Evolutionary conservation across 2,329 filamentous ascomycete species (phyloP).

Genomic region (Apiospora koreana): DNA sequence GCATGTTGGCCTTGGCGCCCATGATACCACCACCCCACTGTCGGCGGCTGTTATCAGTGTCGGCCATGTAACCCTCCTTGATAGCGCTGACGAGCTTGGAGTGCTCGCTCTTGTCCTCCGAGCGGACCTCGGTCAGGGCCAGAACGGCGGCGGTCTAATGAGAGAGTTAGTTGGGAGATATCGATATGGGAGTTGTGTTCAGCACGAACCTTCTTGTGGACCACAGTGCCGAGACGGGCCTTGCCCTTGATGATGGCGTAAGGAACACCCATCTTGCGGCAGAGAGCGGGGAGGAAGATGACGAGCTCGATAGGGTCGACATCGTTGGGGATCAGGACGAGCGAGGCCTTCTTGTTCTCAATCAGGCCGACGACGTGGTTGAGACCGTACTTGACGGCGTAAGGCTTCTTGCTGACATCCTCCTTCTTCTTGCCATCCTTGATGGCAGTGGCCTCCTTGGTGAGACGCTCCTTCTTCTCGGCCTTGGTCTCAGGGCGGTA

Average conservation of each 20-base stretch:
- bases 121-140: slow-evolving; percentile 93
- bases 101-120: slow-evolving; percentile 97
- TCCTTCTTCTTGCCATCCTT: slow-evolving; percentile 99
- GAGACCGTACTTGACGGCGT: slow-evolving; percentile 98
- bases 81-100: slow-evolving; percentile 93
- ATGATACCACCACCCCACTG: slow-evolving; percentile 99
- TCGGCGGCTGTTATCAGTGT: slow-evolving; percentile 87
- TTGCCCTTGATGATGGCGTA: slow-evolving; percentile 99
- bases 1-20: slow-evolving; percentile 87
- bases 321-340: slow-evolving; percentile 98
- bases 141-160: slow-evolving; percentile 92
- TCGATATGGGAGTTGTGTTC: background rate
- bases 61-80: slow-evolving; percentile 98
- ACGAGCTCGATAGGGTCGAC: slow-evolving; percentile 99
- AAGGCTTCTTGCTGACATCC: slow-evolving; percentile 99
- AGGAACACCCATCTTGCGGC: slow-evolving; percentile 99
- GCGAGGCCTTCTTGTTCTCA: slow-evolving; percentile 99
- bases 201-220: slow-evolving; percentile 90
- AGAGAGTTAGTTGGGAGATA: slow-evolving; percentile 30
- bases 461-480: slow-evolving; percentile 99
- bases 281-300: slow-evolving; percentile 97
- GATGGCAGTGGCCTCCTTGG: slow-evolving; percentile 96
- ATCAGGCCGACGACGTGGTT: slow-evolving; percentile 98
- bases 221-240: slow-evolving; percentile 96
- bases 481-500: slow-evolving; percentile 99